Evolutionary conservation across 495 filamentous ascomycete species (phyloP), one percentile per base, ranked within the genome.

Genomic region (Venustampulla echinocandica): DNA sequence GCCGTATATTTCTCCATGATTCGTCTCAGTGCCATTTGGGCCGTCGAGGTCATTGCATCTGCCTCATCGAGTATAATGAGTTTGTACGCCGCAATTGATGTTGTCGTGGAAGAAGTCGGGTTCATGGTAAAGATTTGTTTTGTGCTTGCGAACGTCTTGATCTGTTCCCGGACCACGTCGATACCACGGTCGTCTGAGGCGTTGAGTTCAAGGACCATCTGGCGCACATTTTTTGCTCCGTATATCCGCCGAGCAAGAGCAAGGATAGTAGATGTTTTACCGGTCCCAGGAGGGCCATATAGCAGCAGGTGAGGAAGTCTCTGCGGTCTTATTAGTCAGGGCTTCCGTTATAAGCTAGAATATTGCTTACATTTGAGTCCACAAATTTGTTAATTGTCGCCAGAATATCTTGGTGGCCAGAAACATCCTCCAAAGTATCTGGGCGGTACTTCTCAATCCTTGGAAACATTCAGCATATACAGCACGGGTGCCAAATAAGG

Each of bases 1-100:
- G 89, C 87, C 0, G 92, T 99, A 67, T 97, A 99, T 64, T 93
- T 92, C 61, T 99, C 92, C 93, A 99, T 99, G 47, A 99, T 99
- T 34, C 92, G 69, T 51, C 92, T 80, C 21, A 99, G 73, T 0
- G 92, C 92, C 89, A 97, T 99, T 61, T 99, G 92, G 13, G 92
- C 92, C 0, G 89, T 87, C 17, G 84, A 77, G 4, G 92, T 99
- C 92, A 99, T 97, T 14, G 93, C 92, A 61, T 99, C 92, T 23
- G 92, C 92, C 66, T 99, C 92, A 66, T 99, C 92, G 18, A 99
- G 75, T 44, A 99, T 87, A 61, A 97, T 96, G 55, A 99, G 79
- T 66, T 99, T 99, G 70, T 82, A 99, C 40, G 41, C 44, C 42
- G 64, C 55, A 6, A 60, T 55, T 14, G 51, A 54, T 3, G 32